Conservation (phyloP, 2,329 filamentous ascomycete species). For the Eutypa lata region DNA sequence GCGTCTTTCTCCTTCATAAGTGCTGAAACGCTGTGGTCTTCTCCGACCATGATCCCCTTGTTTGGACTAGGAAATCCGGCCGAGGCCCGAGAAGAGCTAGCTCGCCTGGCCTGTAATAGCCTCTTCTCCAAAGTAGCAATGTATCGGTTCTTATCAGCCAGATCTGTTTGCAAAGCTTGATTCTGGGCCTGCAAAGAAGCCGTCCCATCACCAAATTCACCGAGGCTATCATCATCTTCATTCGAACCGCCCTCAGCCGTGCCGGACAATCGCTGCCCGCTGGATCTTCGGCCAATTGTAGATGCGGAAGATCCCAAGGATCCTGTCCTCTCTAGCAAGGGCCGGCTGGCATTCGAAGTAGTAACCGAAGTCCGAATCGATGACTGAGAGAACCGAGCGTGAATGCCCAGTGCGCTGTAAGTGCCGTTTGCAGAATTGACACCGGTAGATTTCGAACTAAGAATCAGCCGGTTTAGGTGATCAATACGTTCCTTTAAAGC, state of each 20-base stretch:
- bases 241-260: conserved; percentile 37
- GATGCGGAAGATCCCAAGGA: conserved; percentile 65
- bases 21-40: conserved; percentile 71
- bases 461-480: conserved; percentile 89
- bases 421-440: conserved; percentile 74
- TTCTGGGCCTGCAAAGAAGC: conserved; percentile 84
- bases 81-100: conserved; percentile 85
- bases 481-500: conserved; percentile 96
- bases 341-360: conserved; percentile 52
- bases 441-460: conserved; percentile 92
- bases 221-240: conserved; percentile 68
- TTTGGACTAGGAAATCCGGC: conserved; percentile 62
- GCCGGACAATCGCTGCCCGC: conserved; percentile 42
- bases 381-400: conserved; percentile 61
- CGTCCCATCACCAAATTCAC: conserved; percentile 82
- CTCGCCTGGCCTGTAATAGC: conserved; percentile 82
- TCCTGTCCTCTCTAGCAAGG: conserved; percentile 59
- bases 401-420: conserved; percentile 64
- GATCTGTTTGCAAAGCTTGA: conserved; percentile 86
- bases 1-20: conserved; percentile 83
- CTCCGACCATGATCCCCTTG: conserved; percentile 67
- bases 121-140: conserved; percentile 92
- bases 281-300: conserved; percentile 55
- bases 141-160: conserved; percentile 95
- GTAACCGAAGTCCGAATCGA: conserved; percentile 68